These are phyloP conservation scores for Penicillium sp. DNA, from an alignment of 2,329 filamentous ascomycete genomes.

Conservation along the genomic window DNA sequence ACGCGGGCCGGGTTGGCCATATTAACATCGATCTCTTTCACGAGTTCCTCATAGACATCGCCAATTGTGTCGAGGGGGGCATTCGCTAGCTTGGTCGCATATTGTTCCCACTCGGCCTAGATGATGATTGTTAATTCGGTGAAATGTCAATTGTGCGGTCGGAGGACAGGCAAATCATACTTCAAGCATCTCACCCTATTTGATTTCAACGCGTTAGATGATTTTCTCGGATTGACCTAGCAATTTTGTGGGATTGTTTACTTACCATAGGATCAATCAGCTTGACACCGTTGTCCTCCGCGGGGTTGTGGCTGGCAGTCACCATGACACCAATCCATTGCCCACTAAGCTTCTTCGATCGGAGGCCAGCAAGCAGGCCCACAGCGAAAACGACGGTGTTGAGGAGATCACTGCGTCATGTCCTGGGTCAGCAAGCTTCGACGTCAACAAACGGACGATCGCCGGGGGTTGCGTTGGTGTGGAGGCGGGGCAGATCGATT, in stretches of 20 bases:
- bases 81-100: conserved; percentile 89
- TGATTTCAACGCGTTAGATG: conserved; percentile 14
- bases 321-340: conserved; percentile 97
- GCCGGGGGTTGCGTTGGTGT: conserved; percentile 27
- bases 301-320: conserved; percentile 89
- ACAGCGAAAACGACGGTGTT: conserved; percentile 92
- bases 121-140: conserved; percentile 24
- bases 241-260: conserved; percentile 13
- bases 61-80: conserved; percentile 73
- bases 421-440: conserved; percentile 32
- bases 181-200: conserved; percentile 91
- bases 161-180: conserved; percentile 47
- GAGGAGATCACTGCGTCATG: conserved; percentile 66
- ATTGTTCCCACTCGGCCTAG: conserved; percentile 80
- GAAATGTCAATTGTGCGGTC: conserved; percentile 3
- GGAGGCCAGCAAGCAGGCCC: conserved; percentile 81
- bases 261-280: conserved; percentile 86
- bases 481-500: conserved; percentile 33
- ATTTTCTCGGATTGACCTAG: background rate
- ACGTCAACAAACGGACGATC: conserved; percentile 34
- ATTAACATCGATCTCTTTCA: conserved; percentile 75
- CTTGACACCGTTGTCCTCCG: conserved; percentile 89
- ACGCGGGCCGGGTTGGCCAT: conserved; percentile 71
- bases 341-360: conserved; percentile 84
- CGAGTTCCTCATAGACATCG: conserved; percentile 73